Evolutionary conservation across 1,284 basidiomycete species (phyloP).

Genomic region (Fomitopsis palustris): DNA sequence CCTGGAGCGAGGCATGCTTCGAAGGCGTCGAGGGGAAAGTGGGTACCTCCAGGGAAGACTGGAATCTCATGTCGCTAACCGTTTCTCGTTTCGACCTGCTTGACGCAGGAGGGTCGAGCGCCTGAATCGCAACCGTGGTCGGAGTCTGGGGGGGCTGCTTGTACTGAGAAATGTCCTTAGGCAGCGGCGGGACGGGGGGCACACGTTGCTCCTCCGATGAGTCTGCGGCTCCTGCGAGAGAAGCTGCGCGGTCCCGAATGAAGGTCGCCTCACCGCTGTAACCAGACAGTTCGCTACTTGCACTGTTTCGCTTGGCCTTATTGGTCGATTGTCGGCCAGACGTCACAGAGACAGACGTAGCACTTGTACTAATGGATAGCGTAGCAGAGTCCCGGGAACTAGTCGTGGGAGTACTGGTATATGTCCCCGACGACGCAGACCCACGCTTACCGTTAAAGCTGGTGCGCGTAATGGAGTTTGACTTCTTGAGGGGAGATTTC

Average conservation of each 20-base stretch:
- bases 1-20: constrained; percentile 26
- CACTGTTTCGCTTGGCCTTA: constrained; percentile 71
- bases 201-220: constrained; percentile 60
- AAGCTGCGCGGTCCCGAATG: constrained; percentile 64
- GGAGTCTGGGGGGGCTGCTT: constrained; percentile 46
- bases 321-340: constrained; percentile 63
- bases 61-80: constrained; percentile 19
- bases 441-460: constrained; percentile 82
- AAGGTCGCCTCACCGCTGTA: constrained; percentile 62
- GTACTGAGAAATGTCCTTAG: constrained; percentile 84
- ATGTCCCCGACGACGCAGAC: constrained; percentile 85
- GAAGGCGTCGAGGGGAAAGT: constrained; percentile 28
- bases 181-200: constrained; percentile 94
- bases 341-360: constrained; percentile 66
- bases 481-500: constrained; percentile 60
- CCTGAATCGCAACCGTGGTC: constrained; percentile 47
- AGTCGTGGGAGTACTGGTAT: constrained; percentile 69
- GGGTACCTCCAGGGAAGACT: constrained; percentile 52
- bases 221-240: constrained; percentile 55
- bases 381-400: constrained; percentile 83
- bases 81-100: constrained; percentile 22
- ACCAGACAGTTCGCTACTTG: constrained; percentile 81
- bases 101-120: constrained; percentile 36
- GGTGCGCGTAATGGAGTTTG: constrained; percentile 50
- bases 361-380: constrained; percentile 70